These are phyloP conservation scores for Apocynum venetum DNA, from an alignment of 257 asterid species.

Conservation along the genomic window DNA sequence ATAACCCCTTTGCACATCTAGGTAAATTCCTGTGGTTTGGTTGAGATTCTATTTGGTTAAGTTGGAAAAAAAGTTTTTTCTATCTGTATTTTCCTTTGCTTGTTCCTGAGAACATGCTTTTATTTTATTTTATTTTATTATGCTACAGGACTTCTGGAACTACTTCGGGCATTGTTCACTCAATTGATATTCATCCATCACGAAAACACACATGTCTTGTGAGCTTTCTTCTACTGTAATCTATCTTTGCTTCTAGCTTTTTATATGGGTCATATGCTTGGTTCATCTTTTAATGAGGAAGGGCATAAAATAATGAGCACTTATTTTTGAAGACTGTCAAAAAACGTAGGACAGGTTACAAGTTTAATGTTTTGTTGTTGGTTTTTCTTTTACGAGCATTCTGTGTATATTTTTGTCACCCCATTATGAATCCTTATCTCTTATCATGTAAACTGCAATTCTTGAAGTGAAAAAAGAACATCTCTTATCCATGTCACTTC, in stretches of 20 bases:
- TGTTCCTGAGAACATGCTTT: not conserved
- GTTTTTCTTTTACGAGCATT: not conserved
- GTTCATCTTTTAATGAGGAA: not conserved
- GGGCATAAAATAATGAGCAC: not conserved
- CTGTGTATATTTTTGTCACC: not conserved
- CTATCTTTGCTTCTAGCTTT: not conserved
- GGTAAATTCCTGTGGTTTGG: not conserved
- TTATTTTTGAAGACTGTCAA: not conserved
- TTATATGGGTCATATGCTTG: not conserved
- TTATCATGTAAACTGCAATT: not conserved
- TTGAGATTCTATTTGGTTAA: not conserved
- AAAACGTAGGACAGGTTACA: not conserved
- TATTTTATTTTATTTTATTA: not conserved
- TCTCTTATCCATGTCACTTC: not conserved
- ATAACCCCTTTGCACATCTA: not conserved
- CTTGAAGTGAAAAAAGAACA: not conserved
- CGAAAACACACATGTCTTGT: constrained; percentile 92
- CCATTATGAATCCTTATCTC: not conserved
- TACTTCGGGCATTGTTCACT: constrained; percentile 72
- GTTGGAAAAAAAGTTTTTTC: not conserved
- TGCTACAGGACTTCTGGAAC: constrained; percentile 46
- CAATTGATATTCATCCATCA: constrained; percentile 83
- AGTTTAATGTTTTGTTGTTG: not conserved
- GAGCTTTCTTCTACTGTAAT: constrained; percentile 23
- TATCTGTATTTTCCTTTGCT: not conserved